phyloP scores from a whole-genome alignment of 2,329 filamentous ascomycete species.

The Calonectria multiphialidica region DNA sequence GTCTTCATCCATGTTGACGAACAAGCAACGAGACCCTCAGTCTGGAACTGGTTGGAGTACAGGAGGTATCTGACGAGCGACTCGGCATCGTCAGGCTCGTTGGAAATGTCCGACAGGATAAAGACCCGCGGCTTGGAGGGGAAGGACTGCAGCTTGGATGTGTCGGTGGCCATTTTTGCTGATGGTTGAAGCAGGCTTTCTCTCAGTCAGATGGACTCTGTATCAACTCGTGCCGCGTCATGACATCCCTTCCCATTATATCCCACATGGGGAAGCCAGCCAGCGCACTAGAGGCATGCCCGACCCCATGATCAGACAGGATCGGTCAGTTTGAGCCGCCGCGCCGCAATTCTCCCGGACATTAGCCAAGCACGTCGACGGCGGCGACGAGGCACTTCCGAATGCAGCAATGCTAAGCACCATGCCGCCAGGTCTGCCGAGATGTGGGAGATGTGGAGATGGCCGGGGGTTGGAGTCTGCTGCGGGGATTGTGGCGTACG shows the following conservation, averaged over 20 bases:
- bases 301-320: background rate
- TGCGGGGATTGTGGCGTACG: conserved; percentile 20
- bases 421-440: background rate
- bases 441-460: background rate
- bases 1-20: conserved; percentile 60
- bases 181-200: background rate
- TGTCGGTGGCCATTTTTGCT: conserved; percentile 30
- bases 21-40: conserved; percentile 57
- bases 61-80: conserved; percentile 58
- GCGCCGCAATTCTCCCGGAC: conserved; percentile 19
- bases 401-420: conserved; percentile 25
- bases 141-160: conserved; percentile 31
- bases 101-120: conserved; percentile 58
- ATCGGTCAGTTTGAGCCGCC: background rate
- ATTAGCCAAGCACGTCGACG: conserved; percentile 20
- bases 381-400: background rate
- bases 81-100: conserved; percentile 60
- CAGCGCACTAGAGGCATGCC: background rate
- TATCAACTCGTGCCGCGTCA: background rate
- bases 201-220: background rate
- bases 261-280: conserved; percentile 8
- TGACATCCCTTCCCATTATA: conserved; percentile 21
- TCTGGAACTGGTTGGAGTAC: conserved; percentile 61
- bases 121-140: conserved; percentile 52
- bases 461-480: background rate